phyloP scores from a whole-genome alignment of 495 filamentous ascomycete genomes.

The Neurospora cerealis region DNA sequence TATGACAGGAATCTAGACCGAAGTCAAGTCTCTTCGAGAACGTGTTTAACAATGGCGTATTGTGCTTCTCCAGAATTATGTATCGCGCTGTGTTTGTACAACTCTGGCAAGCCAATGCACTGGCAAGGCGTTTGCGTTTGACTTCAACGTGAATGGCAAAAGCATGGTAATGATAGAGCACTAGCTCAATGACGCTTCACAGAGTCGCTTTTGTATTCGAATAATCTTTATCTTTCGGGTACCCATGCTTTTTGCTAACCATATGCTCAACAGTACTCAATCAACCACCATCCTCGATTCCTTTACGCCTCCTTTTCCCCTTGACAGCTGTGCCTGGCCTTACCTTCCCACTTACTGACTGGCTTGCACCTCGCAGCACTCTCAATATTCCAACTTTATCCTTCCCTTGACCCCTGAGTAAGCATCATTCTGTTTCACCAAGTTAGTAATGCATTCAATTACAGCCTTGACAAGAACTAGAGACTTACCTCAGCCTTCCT shows the following conservation, averaged over 20 bases:
- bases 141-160: not conserved
- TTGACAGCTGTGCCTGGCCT: not conserved
- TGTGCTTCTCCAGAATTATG: not conserved
- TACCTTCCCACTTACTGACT: not conserved
- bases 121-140: not conserved
- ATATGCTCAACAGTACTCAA: not conserved
- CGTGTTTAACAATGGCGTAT: not conserved
- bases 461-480: not conserved
- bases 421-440: not conserved
- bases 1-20: not conserved
- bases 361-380: not conserved
- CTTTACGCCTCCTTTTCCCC: not conserved
- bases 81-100: not conserved
- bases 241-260: not conserved
- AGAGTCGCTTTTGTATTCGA: not conserved
- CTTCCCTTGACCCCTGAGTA: not conserved
- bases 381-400: not conserved
- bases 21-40: not conserved
- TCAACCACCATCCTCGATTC: not conserved
- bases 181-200: not conserved
- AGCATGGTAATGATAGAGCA: not conserved
- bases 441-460: not conserved
- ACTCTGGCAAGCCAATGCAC: not conserved
- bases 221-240: not conserved
- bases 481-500: conserved; percentile 60